A percentile compares a stretch with the other conserved stretches of the same genome.
phyloP scores from a whole-genome alignment of 768 basidiomycete genomes.

The Exidia glandulosa region DNA sequence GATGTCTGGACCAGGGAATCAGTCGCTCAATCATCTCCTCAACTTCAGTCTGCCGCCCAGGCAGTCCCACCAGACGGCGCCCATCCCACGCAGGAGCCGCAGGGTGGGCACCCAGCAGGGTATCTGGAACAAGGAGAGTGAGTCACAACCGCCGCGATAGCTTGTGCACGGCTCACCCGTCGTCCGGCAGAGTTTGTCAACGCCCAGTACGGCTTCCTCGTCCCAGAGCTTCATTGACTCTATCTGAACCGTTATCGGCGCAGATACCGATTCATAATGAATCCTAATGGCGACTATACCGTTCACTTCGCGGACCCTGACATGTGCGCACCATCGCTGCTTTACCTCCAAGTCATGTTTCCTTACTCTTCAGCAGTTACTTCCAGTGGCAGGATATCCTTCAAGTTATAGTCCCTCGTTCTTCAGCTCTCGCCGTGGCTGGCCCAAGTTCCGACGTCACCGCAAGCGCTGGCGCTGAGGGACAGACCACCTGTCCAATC shows the following conservation, averaged over 20 bases:
- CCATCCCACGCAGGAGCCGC: constrained; percentile 71
- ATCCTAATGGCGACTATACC: constrained; percentile 83
- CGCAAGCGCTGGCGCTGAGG: constrained; percentile 39
- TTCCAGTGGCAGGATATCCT: constrained; percentile 95
- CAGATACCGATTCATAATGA: constrained; percentile 76
- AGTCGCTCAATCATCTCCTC: constrained; percentile 65
- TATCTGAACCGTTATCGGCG: background rate
- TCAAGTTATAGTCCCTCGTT: constrained; percentile 85
- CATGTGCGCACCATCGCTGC: constrained; percentile 40
- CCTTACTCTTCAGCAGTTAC: constrained; percentile 42
- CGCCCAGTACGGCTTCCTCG: constrained; percentile 46
- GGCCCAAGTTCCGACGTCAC: constrained; percentile 28
- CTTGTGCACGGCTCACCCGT: constrained; percentile 7
- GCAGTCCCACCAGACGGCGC: constrained; percentile 45
- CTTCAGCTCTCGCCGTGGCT: constrained; percentile 61
- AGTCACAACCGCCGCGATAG: constrained; percentile 25
- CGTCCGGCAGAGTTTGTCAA: constrained; percentile 77
- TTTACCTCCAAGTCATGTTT: background rate
- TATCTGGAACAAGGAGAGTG: constrained; percentile 87
- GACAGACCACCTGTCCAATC: constrained; percentile 78
- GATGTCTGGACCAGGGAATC: background rate
- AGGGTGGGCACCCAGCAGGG: constrained; percentile 50
- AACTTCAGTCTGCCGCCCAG: constrained; percentile 90
- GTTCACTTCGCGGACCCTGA: constrained; percentile 97
- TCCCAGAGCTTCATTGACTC: background rate